Evolutionary conservation across 2,329 filamentous ascomycete species (phyloP).

Genomic region (Penicillium sp.): DNA sequence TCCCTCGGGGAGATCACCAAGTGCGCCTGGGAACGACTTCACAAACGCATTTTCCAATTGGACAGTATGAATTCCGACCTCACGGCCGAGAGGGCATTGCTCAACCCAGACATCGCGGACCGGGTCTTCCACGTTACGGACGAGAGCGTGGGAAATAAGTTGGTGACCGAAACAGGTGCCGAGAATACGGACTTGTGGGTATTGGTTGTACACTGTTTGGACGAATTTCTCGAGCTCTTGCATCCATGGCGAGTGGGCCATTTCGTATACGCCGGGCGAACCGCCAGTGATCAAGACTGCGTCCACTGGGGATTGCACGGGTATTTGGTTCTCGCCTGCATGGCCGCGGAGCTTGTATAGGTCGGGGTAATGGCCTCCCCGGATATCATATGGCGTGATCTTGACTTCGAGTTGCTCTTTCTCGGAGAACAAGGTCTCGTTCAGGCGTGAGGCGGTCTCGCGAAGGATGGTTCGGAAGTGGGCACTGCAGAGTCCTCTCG

Average conservation of each 20-base stretch:
- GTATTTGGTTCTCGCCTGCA: constrained; percentile 7
- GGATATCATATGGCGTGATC: constrained; percentile 27
- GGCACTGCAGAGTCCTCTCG: constrained; percentile 26
- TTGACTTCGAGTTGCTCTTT: constrained; percentile 19
- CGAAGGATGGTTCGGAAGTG: constrained; percentile 27
- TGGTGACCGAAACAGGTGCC: constrained; percentile 39
- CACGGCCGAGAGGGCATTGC: constrained; percentile 24
- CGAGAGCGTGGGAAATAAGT: constrained; percentile 26
- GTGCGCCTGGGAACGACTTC: constrained; percentile 14
- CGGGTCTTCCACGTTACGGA: constrained; percentile 16
- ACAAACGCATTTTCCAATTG: constrained; percentile 20
- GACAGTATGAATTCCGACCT: constrained; percentile 24
- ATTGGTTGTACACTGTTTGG: constrained; percentile 24
- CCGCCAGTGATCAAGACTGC: constrained; percentile 36
- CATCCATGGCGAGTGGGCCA: constrained; percentile 31
- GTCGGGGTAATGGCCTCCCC: constrained; percentile 27
- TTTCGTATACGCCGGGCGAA: constrained; percentile 28
- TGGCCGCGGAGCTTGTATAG: constrained; percentile 20
- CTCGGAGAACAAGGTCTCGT: constrained; percentile 14
- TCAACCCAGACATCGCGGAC: constrained; percentile 25
- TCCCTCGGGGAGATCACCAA: constrained; percentile 14
- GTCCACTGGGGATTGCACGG: constrained; percentile 24
- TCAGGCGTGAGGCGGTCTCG: constrained; percentile 23
- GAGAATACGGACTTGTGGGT: constrained; percentile 32
- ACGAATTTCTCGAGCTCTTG: constrained; percentile 27